phyloP scores from a whole-genome alignment of 768 basidiomycete genomes.

The Russula virescens region DNA sequence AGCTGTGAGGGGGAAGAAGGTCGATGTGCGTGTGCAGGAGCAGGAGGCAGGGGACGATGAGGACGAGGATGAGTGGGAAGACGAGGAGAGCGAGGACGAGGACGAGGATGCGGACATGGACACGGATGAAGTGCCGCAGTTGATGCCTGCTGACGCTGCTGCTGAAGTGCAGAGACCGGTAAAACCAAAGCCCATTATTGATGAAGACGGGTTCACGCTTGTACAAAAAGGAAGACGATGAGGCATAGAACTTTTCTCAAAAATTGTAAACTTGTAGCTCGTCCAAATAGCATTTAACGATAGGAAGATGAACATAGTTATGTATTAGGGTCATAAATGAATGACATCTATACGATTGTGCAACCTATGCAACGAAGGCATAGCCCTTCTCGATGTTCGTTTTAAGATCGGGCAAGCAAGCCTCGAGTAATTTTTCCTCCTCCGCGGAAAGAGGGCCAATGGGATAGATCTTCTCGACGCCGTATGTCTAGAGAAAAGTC shows the following conservation, averaged over 20 bases:
- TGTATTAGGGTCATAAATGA: constrained; percentile 18
- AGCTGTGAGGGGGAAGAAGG: constrained; percentile 49
- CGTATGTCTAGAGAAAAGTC: constrained; percentile 48
- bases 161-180: constrained; percentile 25
- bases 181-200: constrained; percentile 65
- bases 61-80: constrained; percentile 42
- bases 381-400: constrained; percentile 98
- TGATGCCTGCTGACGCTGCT: constrained; percentile 37
- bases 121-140: constrained; percentile 51
- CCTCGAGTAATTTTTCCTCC: constrained; percentile 83
- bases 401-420: constrained; percentile 86
- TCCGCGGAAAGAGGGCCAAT: constrained; percentile 72
- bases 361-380: constrained; percentile 50
- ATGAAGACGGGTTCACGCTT: constrained; percentile 89
- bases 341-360: constrained; percentile 11
- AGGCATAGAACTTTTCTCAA: constrained; percentile 22
- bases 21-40: constrained; percentile 32
- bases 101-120: constrained; percentile 30
- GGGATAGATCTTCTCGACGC: constrained; percentile 90
- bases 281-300: no score
- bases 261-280: no score
- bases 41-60: constrained; percentile 34
- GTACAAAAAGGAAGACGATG: constrained; percentile 48
- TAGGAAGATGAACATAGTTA: constrained; percentile 5
- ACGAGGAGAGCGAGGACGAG: constrained; percentile 39